Conservation (phyloP, 2,329 filamentous ascomycete genomes). For the Sporothrix mexicana region DNA sequence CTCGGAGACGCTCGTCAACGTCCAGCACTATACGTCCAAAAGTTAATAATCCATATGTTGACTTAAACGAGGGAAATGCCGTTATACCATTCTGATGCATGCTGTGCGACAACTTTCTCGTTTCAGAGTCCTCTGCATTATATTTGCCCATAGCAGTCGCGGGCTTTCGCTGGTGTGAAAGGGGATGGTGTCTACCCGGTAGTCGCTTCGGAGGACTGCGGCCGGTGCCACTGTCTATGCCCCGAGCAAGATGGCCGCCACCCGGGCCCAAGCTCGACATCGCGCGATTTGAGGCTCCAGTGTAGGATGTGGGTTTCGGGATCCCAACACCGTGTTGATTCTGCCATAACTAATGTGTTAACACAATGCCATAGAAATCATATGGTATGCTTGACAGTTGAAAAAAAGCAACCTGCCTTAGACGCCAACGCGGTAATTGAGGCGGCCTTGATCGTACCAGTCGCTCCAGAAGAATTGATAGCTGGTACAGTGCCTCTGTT, state of each 20-base stretch:
- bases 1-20: conserved; percentile 74
- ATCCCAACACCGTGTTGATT: background rate
- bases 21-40: conserved; percentile 73
- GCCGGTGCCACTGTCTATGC: conserved; percentile 59
- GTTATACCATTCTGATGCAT: conserved; percentile 50
- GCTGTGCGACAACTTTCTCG: conserved; percentile 38
- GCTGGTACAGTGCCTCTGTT: conserved; percentile 47
- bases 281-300: background rate
- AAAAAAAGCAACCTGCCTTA: conserved; percentile 25
- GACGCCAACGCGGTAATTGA: conserved; percentile 37
- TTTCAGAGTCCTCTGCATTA: conserved; percentile 37
- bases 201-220: conserved; percentile 56
- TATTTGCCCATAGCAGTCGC: conserved; percentile 47
- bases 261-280: conserved; percentile 38
- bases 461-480: conserved; percentile 35
- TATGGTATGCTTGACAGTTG: too few species aligned
- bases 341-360: background rate
- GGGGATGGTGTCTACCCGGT: conserved; percentile 51
- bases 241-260: conserved; percentile 60
- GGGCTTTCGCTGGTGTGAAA: conserved; percentile 50
- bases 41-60: conserved; percentile 60
- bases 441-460: conserved; percentile 53
- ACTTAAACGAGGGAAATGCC: conserved; percentile 37
- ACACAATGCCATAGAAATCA: too few species aligned
- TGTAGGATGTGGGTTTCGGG: conserved; percentile 10